Percentiles rank a stretch among this genome's conserved stretches.
Evolutionary conservation across 495 filamentous ascomycete species (phyloP).

Genomic region (Penicillium robsamsonii): DNA sequence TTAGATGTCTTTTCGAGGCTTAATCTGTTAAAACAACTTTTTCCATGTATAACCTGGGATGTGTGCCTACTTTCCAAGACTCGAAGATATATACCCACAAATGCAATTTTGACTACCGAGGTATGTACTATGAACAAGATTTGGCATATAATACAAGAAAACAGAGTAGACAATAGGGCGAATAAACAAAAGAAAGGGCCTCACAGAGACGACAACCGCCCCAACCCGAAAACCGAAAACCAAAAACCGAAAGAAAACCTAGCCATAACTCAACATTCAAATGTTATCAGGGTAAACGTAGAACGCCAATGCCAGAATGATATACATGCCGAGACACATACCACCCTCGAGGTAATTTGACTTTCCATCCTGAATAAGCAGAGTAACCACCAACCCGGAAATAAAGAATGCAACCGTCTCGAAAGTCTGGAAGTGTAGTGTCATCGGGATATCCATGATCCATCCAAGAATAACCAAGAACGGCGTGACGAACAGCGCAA

Average conservation of each 20-base stretch:
- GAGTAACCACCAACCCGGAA: constrained; percentile 84
- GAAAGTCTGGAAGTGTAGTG: constrained; percentile 86
- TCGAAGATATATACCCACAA: background rate
- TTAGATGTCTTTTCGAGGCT: no score
- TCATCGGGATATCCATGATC: constrained; percentile 83
- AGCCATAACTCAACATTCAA: constrained; percentile 22
- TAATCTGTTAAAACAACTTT: no score
- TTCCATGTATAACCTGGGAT: no score
- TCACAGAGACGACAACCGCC: background rate
- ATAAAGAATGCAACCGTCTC: constrained; percentile 94
- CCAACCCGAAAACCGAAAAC: background rate
- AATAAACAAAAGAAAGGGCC: background rate
- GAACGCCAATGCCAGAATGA: constrained; percentile 87
- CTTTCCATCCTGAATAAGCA: constrained; percentile 90
- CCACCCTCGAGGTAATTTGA: constrained; percentile 93
- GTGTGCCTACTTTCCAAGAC: no score
- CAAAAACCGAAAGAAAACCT: background rate
- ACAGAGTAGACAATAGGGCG: background rate
- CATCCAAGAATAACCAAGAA: constrained; percentile 89
- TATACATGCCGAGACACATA: constrained; percentile 77
- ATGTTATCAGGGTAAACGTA: constrained; percentile 74
- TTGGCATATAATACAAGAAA: background rate
- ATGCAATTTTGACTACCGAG: constrained; percentile 7
- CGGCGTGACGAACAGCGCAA: constrained; percentile 88
- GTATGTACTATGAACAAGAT: constrained; percentile 10